Conservation (phyloP, 2,329 filamentous ascomycete species). For the Botrytis cinerea region DNA sequence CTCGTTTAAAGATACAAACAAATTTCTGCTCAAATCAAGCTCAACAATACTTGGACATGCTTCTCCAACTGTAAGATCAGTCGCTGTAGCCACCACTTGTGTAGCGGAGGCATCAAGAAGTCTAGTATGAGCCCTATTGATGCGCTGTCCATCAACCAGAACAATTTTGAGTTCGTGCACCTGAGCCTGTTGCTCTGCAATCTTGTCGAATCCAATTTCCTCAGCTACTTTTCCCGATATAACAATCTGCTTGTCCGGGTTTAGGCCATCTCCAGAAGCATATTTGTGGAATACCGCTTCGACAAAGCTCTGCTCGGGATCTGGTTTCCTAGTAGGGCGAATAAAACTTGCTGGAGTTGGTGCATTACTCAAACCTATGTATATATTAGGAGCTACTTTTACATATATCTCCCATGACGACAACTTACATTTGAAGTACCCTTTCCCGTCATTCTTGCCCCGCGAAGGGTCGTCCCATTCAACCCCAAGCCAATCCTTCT, state of each 20-base stretch:
- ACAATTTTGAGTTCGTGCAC: constrained; percentile 78
- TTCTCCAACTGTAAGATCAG: constrained; percentile 45
- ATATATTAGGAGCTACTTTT: not conserved
- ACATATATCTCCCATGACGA: not conserved
- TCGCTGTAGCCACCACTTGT: not conserved
- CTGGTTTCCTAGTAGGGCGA: constrained; percentile 70
- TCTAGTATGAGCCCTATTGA: constrained; percentile 48
- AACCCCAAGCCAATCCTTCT: constrained; percentile 77
- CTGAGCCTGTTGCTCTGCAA: constrained; percentile 74
- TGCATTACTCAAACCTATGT: constrained; percentile 58
- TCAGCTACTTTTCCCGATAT: constrained; percentile 83
- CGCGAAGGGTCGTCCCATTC: constrained; percentile 90
- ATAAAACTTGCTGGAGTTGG: constrained; percentile 83
- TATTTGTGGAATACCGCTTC: constrained; percentile 84
- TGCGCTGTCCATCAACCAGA: constrained; percentile 74
- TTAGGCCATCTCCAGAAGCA: constrained; percentile 55
- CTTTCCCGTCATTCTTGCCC: constrained; percentile 87
- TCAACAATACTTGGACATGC: constrained; percentile 71
- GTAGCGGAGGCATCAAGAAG: not conserved
- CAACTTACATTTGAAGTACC: constrained; percentile 77
- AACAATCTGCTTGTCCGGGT: constrained; percentile 56
- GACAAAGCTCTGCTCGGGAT: constrained; percentile 71
- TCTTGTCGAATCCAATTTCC: constrained; percentile 94
- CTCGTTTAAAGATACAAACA: constrained; percentile 68
- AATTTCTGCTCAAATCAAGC: constrained; percentile 81